Conservation (phyloP, 257 asterid genomes). For the Jacaranda copaia region DNA sequence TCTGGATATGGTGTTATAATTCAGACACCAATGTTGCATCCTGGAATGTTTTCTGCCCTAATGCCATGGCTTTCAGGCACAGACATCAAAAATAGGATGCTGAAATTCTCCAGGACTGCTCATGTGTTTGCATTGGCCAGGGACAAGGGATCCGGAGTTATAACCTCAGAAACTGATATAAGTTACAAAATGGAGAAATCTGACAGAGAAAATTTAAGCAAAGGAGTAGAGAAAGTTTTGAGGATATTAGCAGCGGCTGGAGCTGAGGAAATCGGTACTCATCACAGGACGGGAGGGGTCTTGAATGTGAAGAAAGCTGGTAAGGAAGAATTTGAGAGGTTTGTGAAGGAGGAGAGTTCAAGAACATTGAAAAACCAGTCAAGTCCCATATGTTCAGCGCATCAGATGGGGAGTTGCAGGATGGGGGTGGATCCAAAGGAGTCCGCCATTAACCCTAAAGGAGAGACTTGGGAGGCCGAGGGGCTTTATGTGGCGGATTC, state of each 20-base stretch:
- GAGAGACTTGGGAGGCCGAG: constrained; percentile 84
- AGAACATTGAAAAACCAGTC: constrained; percentile 54
- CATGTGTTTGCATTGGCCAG: constrained; percentile 72
- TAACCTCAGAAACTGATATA: constrained; percentile 45
- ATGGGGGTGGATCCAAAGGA: constrained; percentile 74
- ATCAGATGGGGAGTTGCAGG: constrained; percentile 94
- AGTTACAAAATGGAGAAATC: constrained; percentile 53
- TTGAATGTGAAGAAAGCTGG: constrained; percentile 61
- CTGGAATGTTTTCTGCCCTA: constrained; percentile 73
- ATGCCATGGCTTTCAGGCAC: constrained; percentile 81
- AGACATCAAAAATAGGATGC: constrained; percentile 65
- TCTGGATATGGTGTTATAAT: constrained; percentile 71
- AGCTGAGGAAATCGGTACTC: constrained; percentile 91
- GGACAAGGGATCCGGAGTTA: constrained; percentile 71
- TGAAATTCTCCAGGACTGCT: constrained; percentile 69
- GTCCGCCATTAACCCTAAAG: constrained; percentile 64
- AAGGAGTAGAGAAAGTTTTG: constrained; percentile 65
- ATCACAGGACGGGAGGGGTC: constrained; percentile 56
- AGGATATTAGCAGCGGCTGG: constrained; percentile 80
- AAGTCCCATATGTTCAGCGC: constrained; percentile 75
- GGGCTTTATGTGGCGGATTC: constrained; percentile 82
- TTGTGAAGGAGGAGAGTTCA: constrained; percentile 65
- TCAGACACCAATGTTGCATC: constrained; percentile 86
- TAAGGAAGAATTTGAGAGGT: constrained; percentile 57
- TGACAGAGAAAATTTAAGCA: constrained; percentile 57